Conservation (phyloP, 1,284 basidiomycete species). For the Cerrena zonata region DNA sequence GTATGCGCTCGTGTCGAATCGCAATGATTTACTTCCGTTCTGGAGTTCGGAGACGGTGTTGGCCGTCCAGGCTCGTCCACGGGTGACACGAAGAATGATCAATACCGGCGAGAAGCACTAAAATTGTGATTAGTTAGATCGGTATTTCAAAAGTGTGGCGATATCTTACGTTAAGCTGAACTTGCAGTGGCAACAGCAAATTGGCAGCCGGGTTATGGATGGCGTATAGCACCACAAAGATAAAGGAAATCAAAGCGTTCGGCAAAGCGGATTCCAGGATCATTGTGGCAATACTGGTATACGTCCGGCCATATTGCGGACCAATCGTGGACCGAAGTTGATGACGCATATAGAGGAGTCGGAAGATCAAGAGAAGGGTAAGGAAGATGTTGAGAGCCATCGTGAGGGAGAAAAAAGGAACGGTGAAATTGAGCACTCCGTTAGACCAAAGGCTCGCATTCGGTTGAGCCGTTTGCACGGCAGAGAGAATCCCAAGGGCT, state of each 20-base stretch:
- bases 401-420: slow-evolving; percentile 1
- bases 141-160: too few relatives aligned
- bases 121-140: too few relatives aligned
- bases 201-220: too few relatives aligned
- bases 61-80: too few relatives aligned
- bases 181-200: too few relatives aligned
- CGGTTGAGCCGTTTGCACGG: neutral
- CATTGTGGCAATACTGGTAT: slow-evolving; percentile 26
- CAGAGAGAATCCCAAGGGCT: neutral
- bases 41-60: too few relatives aligned
- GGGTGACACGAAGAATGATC: too few relatives aligned
- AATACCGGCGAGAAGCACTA: too few relatives aligned
- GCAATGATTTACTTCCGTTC: too few relatives aligned
- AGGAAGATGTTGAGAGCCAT: slow-evolving; percentile 31
- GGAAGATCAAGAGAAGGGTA: slow-evolving; percentile 32
- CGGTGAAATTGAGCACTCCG: neutral
- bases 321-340: slow-evolving; percentile 25
- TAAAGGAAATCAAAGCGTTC: slow-evolving; percentile 25
- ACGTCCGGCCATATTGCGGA: slow-evolving; percentile 14
- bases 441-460: neutral
- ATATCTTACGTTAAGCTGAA: too few relatives aligned
- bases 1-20: too few relatives aligned
- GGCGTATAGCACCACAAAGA: too few relatives aligned
- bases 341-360: slow-evolving; percentile 29
- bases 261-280: slow-evolving; percentile 28